Conservation (phyloP, 192 early-diverging fungal species). For the Linnemannia hyalina region DNA sequence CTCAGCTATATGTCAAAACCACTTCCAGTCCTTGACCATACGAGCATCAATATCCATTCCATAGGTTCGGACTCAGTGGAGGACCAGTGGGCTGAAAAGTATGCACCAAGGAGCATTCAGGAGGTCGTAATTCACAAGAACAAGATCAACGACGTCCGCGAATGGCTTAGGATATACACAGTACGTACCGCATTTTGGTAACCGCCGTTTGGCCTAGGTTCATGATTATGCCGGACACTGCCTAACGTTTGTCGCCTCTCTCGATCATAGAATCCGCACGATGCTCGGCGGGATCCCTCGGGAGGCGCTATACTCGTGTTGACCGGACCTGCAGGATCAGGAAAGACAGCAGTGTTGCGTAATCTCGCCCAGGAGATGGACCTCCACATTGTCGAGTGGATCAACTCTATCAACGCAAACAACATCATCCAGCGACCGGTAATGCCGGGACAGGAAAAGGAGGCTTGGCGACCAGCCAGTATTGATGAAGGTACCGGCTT, state of each 20-base stretch:
- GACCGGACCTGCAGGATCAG: conserved; percentile 74
- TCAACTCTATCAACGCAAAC: conserved; percentile 65
- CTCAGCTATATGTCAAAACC: neutral
- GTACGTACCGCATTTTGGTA: conserved; percentile 9
- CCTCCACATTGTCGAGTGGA: conserved; percentile 73
- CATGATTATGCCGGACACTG: neutral
- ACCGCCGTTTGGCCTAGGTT: neutral
- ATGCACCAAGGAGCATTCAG: conserved; percentile 32
- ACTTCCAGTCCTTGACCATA: neutral
- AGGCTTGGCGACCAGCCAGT: conserved; percentile 18
- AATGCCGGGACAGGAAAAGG: conserved; percentile 16
- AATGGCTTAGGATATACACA: conserved; percentile 64
- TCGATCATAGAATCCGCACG: conserved; percentile 25
- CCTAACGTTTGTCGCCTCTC: conserved; percentile 5
- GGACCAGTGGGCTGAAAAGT: conserved; percentile 47
- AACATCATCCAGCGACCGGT: conserved; percentile 26
- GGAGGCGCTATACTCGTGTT: conserved; percentile 67
- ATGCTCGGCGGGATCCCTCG: conserved; percentile 15
- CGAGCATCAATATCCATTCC: neutral
- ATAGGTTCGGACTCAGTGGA: neutral
- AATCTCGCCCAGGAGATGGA: conserved; percentile 67
- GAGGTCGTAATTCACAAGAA: conserved; percentile 66
- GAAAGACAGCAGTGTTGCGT: conserved; percentile 72
- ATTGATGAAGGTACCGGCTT: conserved; percentile 38
- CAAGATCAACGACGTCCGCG: conserved; percentile 66